These are phyloP conservation scores for Allomyces javanicus DNA, from an alignment of 192 early-diverging fungal species.

Conservation along the genomic window DNA sequence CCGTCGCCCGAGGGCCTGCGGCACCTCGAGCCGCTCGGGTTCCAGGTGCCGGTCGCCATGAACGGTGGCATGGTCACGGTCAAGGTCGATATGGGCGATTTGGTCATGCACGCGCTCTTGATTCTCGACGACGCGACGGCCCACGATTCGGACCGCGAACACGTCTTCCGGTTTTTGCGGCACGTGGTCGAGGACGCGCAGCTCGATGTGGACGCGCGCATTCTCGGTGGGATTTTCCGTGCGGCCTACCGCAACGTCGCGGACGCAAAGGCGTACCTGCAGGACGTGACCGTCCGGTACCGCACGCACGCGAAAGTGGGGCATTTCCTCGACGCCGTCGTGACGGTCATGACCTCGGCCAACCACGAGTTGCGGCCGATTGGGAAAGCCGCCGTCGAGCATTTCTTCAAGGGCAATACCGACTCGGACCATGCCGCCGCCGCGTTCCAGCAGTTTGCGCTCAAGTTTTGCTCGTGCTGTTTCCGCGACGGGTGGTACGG, in stretches of 20 bases:
- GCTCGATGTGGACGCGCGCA: not conserved
- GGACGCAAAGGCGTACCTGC: not conserved
- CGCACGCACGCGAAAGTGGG: slow-evolving; percentile 17
- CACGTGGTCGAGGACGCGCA: too few relatives aligned
- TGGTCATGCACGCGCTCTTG: slow-evolving; percentile 12
- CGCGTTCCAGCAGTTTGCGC: slow-evolving; percentile 65
- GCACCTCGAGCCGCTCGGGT: not conserved
- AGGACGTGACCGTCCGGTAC: slow-evolving; percentile 10
- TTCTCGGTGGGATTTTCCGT: slow-evolving; percentile 31
- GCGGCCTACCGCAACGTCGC: slow-evolving; percentile 12
- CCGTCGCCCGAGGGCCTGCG: slow-evolving; percentile 1
- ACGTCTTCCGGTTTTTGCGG: too few relatives aligned
- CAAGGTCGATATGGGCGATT: slow-evolving; percentile 15
- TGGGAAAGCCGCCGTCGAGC: slow-evolving; percentile 42
- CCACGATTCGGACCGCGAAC: too few relatives aligned
- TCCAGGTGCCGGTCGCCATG: slow-evolving; percentile 12
- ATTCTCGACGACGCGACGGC: slow-evolving; percentile 8
- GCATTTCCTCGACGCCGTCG: slow-evolving; percentile 58
- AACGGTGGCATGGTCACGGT: slow-evolving; percentile 15
- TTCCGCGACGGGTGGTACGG: slow-evolving; percentile 72
- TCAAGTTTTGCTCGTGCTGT: slow-evolving; percentile 73
- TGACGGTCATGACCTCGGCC: slow-evolving; percentile 56
- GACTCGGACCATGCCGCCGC: slow-evolving; percentile 21
- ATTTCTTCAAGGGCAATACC: slow-evolving; percentile 31
- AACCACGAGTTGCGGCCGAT: slow-evolving; percentile 29